A percentile compares a stretch with the other conserved stretches of the same genome.
Conservation (phyloP, 345 rosid genomes). For the Pistacia vera region DNA sequence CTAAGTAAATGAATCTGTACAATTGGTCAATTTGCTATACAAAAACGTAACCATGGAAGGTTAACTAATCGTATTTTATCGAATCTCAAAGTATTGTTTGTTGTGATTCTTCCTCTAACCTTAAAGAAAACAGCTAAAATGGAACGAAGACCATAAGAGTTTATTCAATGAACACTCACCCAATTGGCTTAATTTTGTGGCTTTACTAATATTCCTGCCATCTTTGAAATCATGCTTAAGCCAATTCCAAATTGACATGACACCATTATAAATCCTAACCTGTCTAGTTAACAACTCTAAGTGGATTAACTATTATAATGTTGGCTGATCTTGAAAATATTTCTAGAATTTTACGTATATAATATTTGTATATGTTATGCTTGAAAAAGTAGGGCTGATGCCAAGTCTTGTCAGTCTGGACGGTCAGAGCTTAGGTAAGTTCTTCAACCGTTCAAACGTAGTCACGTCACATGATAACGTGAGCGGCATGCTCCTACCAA, state of each 20-base stretch:
- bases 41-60: constrained; percentile 28
- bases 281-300: background rate
- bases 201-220: background rate
- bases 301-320: background rate
- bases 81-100: background rate
- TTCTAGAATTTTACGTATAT: too few relatives aligned
- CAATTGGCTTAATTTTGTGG: background rate
- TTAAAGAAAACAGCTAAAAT: background rate
- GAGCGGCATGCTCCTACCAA: too few relatives aligned
- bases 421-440: too few relatives aligned
- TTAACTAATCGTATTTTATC: constrained; percentile 2
- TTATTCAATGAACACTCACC: background rate
- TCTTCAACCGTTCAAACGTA: too few relatives aligned
- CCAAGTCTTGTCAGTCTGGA: too few relatives aligned
- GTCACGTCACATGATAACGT: too few relatives aligned
- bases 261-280: background rate
- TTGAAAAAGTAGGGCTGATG: too few relatives aligned
- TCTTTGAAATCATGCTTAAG: background rate
- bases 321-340: background rate
- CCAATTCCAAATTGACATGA: background rate
- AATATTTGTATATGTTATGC: too few relatives aligned
- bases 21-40: constrained; percentile 20
- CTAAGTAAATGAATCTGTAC: too few relatives aligned
- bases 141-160: background rate
- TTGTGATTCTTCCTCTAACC: background rate